Evolutionary conservation across 75 land plant species (phyloP).

Genomic region (Sequoia sempervirens): DNA sequence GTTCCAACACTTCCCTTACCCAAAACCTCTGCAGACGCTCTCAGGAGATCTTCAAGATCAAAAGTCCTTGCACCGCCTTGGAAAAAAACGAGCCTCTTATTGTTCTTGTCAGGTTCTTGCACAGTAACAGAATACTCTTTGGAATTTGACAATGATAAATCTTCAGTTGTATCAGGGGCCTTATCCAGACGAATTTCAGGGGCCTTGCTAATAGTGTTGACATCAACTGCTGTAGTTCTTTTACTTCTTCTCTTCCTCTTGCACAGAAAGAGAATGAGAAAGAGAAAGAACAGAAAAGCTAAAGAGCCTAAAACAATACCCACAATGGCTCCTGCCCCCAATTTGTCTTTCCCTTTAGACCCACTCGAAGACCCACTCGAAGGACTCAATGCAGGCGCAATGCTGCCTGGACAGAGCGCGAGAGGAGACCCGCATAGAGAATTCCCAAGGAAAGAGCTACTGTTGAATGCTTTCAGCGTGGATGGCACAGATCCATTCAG

Average conservation of each 20-base stretch:
- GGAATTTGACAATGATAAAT: slow-evolving; percentile 3
- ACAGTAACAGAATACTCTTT: slow-evolving; percentile 15
- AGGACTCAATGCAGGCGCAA: slow-evolving; percentile 11
- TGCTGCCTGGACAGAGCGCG: slow-evolving; percentile 13
- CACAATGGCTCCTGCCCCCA: slow-evolving; percentile 32
- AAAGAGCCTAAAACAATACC: slow-evolving; percentile 35
- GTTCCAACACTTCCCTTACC: slow-evolving; percentile 72
- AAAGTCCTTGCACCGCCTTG: slow-evolving; percentile 26
- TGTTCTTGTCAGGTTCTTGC: slow-evolving; percentile 12
- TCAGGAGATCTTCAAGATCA: slow-evolving; percentile 61
- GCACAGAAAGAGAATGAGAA: slow-evolving; percentile 21
- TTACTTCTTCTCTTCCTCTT: slow-evolving; percentile 21
- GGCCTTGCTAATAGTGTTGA: slow-evolving; percentile 11
- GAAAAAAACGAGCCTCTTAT: slow-evolving; percentile 49
- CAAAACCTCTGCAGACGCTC: slow-evolving; percentile 70
- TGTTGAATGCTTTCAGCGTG: slow-evolving; percentile 15
- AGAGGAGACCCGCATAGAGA: slow-evolving; percentile 63
- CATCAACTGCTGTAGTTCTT: slow-evolving; percentile 15
- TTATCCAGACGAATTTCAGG: slow-evolving; percentile 13
- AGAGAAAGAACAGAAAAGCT: slow-evolving; percentile 25
- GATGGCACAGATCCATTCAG: slow-evolving; percentile 63
- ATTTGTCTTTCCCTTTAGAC: slow-evolving; percentile 4
- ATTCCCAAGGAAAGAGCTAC: slow-evolving; percentile 45
- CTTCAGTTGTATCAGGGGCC: slow-evolving; percentile 15
- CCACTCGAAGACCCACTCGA: neutral